Conservation (phyloP, 306 rosid genomes). For the Myrica gale region DNA sequence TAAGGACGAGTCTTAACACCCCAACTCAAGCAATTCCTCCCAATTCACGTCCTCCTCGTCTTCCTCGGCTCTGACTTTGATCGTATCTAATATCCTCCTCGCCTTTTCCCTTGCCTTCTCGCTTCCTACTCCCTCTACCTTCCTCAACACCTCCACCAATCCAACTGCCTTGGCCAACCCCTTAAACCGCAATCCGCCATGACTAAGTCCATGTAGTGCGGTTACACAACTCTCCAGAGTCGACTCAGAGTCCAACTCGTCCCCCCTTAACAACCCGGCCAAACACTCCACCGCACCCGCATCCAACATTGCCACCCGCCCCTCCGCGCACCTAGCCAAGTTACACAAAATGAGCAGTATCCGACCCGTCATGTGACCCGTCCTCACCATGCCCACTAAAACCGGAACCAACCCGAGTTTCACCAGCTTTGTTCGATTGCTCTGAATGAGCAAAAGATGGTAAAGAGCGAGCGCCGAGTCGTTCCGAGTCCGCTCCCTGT, state of each 20-base stretch:
- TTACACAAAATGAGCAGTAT: constrained; percentile 49
- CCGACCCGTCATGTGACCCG: constrained; percentile 61
- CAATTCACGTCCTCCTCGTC: constrained; percentile 65
- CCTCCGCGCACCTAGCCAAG: constrained; percentile 56
- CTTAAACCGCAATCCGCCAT: constrained; percentile 76
- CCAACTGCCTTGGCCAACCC: constrained; percentile 61
- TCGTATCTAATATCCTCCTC: constrained; percentile 52
- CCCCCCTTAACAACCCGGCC: constrained; percentile 36
- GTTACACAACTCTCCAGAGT: constrained; percentile 62
- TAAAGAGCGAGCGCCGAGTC: constrained; percentile 82
- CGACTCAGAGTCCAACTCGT: constrained; percentile 31
- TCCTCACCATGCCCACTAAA: constrained; percentile 51
- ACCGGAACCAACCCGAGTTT: constrained; percentile 62
- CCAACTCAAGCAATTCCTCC: constrained; percentile 65
- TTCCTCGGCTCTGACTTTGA: constrained; percentile 47
- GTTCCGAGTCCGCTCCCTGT: constrained; percentile 69
- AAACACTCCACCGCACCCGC: constrained; percentile 70
- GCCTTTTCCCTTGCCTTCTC: constrained; percentile 54
- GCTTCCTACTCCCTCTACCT: constrained; percentile 54
- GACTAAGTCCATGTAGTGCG: constrained; percentile 55
- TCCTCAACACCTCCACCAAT: constrained; percentile 49
- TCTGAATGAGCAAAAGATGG: constrained; percentile 69
- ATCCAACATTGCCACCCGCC: constrained; percentile 73
- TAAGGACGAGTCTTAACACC: constrained; percentile 31
- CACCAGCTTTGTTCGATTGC: constrained; percentile 71